These are phyloP conservation scores for Carex kokanica DNA, from an alignment of 176 grass and related monocot species.

Conservation along the genomic window DNA sequence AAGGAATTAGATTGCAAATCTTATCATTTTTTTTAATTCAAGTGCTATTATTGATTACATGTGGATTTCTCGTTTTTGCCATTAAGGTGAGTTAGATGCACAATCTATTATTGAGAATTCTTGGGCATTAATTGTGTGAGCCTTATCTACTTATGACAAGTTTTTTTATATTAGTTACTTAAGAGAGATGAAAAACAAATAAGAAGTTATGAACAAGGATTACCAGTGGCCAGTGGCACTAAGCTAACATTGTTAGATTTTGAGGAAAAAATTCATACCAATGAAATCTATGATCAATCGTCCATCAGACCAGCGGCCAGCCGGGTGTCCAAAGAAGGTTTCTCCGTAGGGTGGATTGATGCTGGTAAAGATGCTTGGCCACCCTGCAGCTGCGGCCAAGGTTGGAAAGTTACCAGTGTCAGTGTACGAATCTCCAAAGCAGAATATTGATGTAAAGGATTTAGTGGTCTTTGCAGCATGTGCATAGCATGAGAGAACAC, in stretches of 20 bases:
- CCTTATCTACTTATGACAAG: not conserved
- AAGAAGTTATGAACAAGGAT: not conserved
- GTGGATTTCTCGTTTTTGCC: no score
- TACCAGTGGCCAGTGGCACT: not conserved
- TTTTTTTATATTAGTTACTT: not conserved
- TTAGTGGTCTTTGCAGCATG: not conserved
- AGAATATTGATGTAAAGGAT: slow-evolving; percentile 34
- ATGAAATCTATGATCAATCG: slow-evolving; percentile 31
- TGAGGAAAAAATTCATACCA: not conserved
- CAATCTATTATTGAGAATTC: no score
- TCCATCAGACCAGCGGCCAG: slow-evolving; percentile 28
- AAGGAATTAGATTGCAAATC: not conserved
- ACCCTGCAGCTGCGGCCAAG: not conserved
- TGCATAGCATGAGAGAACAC: not conserved
- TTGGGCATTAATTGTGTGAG: no score
- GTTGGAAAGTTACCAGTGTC: slow-evolving; percentile 52
- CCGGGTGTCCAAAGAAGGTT: slow-evolving; percentile 25
- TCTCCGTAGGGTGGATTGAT: slow-evolving; percentile 24
- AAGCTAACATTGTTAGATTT: not conserved
- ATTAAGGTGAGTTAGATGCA: no score
- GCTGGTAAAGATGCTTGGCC: not conserved
- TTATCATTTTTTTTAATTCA: no score
- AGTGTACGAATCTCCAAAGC: slow-evolving; percentile 49
- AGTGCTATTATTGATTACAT: no score
- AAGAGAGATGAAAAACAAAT: not conserved